Evolutionary conservation across 306 rosid species (phyloP).

Genomic region (Mimosa bimucronata): DNA sequence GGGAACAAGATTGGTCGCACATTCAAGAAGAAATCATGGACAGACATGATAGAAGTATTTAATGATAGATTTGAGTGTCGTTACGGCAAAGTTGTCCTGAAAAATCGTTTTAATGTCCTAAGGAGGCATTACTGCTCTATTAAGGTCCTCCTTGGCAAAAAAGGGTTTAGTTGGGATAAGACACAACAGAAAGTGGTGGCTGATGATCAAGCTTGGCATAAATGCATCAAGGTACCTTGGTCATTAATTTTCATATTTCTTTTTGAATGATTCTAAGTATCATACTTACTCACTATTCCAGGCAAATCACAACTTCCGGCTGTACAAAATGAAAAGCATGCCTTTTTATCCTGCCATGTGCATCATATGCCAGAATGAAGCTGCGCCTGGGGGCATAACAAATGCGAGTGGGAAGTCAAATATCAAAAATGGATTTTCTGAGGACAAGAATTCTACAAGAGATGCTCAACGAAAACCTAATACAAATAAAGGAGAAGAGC

Average conservation of each 20-base stretch:
- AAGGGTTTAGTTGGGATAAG: slow-evolving; percentile 58
- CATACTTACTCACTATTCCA: slow-evolving; percentile 35
- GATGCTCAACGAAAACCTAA: slow-evolving; percentile 30
- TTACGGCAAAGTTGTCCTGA: slow-evolving; percentile 53
- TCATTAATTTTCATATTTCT: neutral
- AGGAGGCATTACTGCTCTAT: slow-evolving; percentile 56
- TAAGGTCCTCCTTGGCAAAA: slow-evolving; percentile 49
- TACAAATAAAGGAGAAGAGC: slow-evolving; percentile 32
- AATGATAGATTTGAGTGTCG: slow-evolving; percentile 49
- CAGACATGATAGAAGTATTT: slow-evolving; percentile 50
- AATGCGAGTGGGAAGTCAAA: slow-evolving; percentile 33
- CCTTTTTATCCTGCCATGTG: slow-evolving; percentile 53
- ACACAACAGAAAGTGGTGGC: slow-evolving; percentile 53
- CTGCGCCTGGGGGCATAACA: slow-evolving; percentile 5
- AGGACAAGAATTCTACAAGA: slow-evolving; percentile 26
- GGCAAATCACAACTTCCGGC: slow-evolving; percentile 54
- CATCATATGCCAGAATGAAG: slow-evolving; percentile 54
- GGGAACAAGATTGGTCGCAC: slow-evolving; percentile 53
- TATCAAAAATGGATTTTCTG: slow-evolving; percentile 34
- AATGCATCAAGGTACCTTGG: slow-evolving; percentile 48
- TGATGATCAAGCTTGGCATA: slow-evolving; percentile 53
- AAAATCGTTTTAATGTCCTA: slow-evolving; percentile 51
- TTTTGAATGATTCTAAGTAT: slow-evolving; percentile 13
- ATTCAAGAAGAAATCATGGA: slow-evolving; percentile 58
- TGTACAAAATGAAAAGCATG: slow-evolving; percentile 50